Percentiles rank a stretch among this genome's conserved stretches.
Conservation (phyloP, 148 eudicot species). For the Vaccinium darrowii region DNA sequence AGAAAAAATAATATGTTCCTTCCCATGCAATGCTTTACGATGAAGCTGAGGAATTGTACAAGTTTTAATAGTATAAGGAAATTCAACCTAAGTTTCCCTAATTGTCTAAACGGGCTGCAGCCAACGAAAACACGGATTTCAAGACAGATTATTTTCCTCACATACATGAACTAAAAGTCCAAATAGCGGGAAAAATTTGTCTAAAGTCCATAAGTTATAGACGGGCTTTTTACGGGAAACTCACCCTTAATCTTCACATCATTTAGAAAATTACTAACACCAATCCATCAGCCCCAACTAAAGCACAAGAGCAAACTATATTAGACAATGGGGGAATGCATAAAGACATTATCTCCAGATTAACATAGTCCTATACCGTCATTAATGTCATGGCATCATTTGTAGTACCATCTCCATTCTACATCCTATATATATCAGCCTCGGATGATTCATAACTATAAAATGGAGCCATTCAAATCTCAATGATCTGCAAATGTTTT, state of each 20-base stretch:
- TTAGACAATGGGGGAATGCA: background rate
- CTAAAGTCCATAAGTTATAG: too few relatives aligned
- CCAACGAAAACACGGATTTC: too few relatives aligned
- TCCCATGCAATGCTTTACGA: background rate
- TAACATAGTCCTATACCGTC: background rate
- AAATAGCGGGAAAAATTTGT: too few relatives aligned
- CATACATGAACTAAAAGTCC: too few relatives aligned
- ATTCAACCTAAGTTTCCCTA: background rate
- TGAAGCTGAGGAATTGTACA: background rate
- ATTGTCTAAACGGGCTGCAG: too few relatives aligned
- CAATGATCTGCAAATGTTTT: background rate
- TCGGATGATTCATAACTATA: background rate
- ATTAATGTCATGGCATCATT: background rate
- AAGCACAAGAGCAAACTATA: background rate
- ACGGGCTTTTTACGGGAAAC: too few relatives aligned
- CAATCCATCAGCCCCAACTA: background rate
- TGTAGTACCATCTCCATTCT: background rate
- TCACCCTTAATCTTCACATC: background rate
- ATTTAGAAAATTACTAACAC: background rate
- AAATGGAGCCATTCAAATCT: background rate
- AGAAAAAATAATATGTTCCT: background rate
- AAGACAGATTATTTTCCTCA: too few relatives aligned
- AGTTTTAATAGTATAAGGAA: background rate
- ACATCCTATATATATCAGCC: background rate
- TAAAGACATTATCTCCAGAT: background rate